Evolutionary conservation across 2,329 filamentous ascomycete genomes (phyloP), one percentile per base, ranked within the genome.

Genomic region (Cladophialophora carrionii): DNA sequence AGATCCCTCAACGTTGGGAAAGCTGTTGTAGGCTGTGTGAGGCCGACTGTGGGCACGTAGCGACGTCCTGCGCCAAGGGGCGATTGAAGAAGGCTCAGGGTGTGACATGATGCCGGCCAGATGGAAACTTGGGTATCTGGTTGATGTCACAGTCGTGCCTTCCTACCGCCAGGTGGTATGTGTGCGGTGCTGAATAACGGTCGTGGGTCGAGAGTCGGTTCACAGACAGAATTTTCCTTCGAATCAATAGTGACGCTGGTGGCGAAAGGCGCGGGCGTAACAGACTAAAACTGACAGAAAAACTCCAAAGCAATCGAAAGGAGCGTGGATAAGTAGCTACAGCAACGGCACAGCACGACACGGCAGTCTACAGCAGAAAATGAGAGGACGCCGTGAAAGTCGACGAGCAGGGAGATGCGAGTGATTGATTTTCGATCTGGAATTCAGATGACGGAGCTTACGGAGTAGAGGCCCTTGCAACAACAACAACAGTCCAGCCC

Each of bases 11-110:
- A 58, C 49, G 29, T 61, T 58, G 8, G 57, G 29, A 8, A 63
- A 17, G 49, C 29, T 31, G 26, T 65, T 61, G 57, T 60, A 65
- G 4, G 77, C 73, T 6, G 77, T 80, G 29, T 74, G 74, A 14
- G 78, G 77, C 53, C 78, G 76, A 58, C 73, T 62, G 64, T 73
- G 74, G 60, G 76, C 70, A 12, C 77, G 75, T 43, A 80, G 67
- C 17, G 79, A 80, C 32, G 77, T 73, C 67, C 76, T 75, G 64
- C 77, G 76, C 34, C 74, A 73, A 43, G 75, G 68, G 31, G 75
- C 69, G 63, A 72, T 68, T 31, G 71, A 70, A 6, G 69, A 53
- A 60, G 62, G 49, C 55, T 78, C 76, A 48, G 31, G 55, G 22
- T 65, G 48, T 41, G 68, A 63, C 69, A 71, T 71, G 26, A 43